A percentile compares a stretch with the other conserved stretches of the same genome.
These are phyloP conservation scores for Fonsecaea pedrosoi DNA, from an alignment of 2,329 filamentous ascomycete genomes.

Conservation along the genomic window DNA sequence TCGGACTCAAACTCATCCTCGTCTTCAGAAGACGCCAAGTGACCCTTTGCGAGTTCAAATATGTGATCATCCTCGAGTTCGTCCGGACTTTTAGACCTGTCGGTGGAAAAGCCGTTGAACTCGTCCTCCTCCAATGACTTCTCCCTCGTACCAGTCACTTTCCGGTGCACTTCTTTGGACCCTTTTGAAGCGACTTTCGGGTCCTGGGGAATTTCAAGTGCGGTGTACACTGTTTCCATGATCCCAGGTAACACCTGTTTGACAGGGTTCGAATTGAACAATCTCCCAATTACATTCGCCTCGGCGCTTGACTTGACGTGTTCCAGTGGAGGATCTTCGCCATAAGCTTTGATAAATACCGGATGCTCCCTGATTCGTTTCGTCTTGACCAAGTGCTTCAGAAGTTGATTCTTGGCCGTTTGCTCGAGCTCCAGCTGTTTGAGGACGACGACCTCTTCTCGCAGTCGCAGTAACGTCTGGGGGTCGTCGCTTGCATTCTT, in stretches of 20 bases:
- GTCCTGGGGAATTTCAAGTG: conserved; percentile 45
- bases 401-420: conserved; percentile 61
- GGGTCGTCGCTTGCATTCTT: conserved; percentile 60
- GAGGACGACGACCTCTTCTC: conserved; percentile 62
- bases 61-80: conserved; percentile 24
- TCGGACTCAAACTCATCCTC: conserved; percentile 24
- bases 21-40: conserved; percentile 29
- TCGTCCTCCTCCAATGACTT: conserved; percentile 34
- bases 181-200: conserved; percentile 14
- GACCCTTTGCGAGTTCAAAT: conserved; percentile 17
- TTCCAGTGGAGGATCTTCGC: conserved; percentile 46
- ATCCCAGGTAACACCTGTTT: conserved; percentile 60
- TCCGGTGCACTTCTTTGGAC: conserved; percentile 21
- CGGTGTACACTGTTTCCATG: conserved; percentile 49
- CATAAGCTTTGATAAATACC: conserved; percentile 52
- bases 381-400: conserved; percentile 63
- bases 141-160: conserved; percentile 32
- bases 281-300: conserved; percentile 64
- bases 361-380: conserved; percentile 63
- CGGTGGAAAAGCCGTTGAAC: conserved; percentile 40
- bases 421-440: conserved; percentile 61
- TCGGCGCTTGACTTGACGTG: conserved; percentile 54
- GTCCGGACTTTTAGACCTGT: conserved; percentile 14
- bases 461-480: conserved; percentile 52
- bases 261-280: conserved; percentile 67